Evolutionary conservation across 352 stramenopile genomes (phyloP).

Genomic region (Blastocystis sp.): DNA sequence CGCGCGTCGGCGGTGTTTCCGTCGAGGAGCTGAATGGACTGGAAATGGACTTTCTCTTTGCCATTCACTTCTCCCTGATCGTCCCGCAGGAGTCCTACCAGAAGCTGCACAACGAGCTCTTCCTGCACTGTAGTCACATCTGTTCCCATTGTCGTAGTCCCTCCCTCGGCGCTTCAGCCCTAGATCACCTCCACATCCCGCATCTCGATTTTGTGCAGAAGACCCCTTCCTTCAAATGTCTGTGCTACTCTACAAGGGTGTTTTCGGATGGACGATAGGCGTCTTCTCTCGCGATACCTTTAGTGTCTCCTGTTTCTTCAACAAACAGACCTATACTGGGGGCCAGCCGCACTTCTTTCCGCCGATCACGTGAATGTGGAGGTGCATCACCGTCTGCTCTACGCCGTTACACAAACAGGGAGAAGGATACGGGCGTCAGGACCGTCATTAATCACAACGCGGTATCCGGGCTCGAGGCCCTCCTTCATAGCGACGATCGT

Average conservation of each 20-base stretch:
- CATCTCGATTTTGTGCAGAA: background rate
- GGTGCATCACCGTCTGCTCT: constrained; percentile 69
- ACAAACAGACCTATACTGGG: constrained; percentile 68
- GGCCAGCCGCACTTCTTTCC: constrained; percentile 74
- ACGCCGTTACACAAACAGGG: background rate
- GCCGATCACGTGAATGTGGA: constrained; percentile 74
- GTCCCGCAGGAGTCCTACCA: constrained; percentile 53
- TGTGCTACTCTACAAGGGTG: constrained; percentile 4
- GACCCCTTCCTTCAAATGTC: background rate
- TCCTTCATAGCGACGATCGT: constrained; percentile 61
- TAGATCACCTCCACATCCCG: constrained; percentile 37
- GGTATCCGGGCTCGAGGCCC: constrained; percentile 63
- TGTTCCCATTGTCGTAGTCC: constrained; percentile 6
- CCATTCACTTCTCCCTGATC: constrained; percentile 58
- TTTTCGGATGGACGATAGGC: background rate
- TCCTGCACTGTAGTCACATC: constrained; percentile 19
- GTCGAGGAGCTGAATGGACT: constrained; percentile 46
- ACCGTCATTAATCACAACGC: constrained; percentile 72
- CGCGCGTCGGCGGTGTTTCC: constrained; percentile 26
- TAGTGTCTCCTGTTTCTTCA: background rate
- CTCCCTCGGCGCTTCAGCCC: background rate
- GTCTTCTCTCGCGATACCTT: background rate
- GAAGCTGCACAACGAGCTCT: constrained; percentile 62
- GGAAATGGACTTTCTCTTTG: constrained; percentile 62
- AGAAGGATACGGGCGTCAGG: constrained; percentile 28